A percentile compares a stretch with the other conserved stretches of the same genome.
Evolutionary conservation across 345 rosid genomes (phyloP).

Genomic region (Hibiscus mutabilis): DNA sequence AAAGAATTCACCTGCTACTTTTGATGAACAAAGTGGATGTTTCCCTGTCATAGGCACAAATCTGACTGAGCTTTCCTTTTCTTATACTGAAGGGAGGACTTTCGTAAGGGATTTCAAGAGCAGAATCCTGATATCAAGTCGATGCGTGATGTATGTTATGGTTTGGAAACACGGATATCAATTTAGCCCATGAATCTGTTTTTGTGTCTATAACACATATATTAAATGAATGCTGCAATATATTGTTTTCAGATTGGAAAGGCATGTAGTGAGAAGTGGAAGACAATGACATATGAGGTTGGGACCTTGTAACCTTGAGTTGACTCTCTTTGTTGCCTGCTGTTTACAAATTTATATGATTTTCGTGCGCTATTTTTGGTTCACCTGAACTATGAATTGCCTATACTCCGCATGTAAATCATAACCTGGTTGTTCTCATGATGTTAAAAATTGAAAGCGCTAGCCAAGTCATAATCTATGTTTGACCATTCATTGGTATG

Average conservation of each 20-base stretch:
- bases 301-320: not conserved
- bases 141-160: constrained; percentile 69
- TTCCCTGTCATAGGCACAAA: not conserved
- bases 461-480: not conserved
- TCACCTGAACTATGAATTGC: not conserved
- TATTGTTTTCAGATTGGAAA: constrained; percentile 62
- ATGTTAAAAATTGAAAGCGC: not conserved
- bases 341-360: not conserved
- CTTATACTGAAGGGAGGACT: constrained; percentile 57
- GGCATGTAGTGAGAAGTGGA: constrained; percentile 97
- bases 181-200: not conserved
- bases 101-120: constrained; percentile 72
- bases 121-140: constrained; percentile 79
- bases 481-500: not conserved
- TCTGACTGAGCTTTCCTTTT: constrained; percentile 8
- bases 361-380: not conserved
- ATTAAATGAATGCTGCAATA: constrained; percentile 7
- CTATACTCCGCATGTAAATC: not conserved
- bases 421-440: not conserved
- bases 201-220: not conserved
- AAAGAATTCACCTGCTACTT: not conserved
- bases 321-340: not conserved
- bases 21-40: not conserved
- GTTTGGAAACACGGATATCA: not conserved
- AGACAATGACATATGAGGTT: constrained; percentile 74